Conservation (phyloP, 78 protist species). For the Salpingoeca rosetta region DNA sequence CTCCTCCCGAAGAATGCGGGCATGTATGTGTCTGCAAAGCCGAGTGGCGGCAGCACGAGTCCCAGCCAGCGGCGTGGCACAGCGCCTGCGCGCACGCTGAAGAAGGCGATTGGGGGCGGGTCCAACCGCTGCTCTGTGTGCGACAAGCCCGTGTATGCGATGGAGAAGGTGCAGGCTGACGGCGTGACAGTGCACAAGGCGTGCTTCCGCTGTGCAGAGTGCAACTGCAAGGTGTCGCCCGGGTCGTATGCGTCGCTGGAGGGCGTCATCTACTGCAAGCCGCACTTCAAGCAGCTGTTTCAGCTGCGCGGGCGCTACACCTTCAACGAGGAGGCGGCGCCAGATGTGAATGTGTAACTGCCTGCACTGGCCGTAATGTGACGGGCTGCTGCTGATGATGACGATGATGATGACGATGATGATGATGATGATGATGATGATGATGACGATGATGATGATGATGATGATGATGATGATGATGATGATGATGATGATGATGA, state of each 20-base stretch:
- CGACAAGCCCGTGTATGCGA: constrained; percentile 31
- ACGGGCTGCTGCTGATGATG: no score
- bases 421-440: no score
- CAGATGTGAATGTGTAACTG: background rate
- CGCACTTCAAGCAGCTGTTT: constrained; percentile 16
- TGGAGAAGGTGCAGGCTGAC: constrained; percentile 21
- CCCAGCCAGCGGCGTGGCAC: no score
- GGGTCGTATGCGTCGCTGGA: background rate
- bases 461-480: no score
- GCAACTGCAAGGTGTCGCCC: background rate
- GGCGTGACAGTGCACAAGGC: constrained; percentile 32
- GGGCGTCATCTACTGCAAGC: constrained; percentile 12
- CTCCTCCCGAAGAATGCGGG: no score
- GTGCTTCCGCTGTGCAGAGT: constrained; percentile 34
- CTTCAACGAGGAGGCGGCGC: background rate
- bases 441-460: no score
- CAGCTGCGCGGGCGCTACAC: background rate
- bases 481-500: no score
- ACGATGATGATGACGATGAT: no score
- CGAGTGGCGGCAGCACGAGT: no score
- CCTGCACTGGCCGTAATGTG: no score
- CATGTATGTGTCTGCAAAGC: no score
- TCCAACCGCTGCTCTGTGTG: constrained; percentile 17
- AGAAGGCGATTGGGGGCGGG: background rate
- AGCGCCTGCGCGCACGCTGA: no score